Base-by-base conservation (phyloP, 306 rosid species). In the Herpetospermum pedunculosum region DNA sequence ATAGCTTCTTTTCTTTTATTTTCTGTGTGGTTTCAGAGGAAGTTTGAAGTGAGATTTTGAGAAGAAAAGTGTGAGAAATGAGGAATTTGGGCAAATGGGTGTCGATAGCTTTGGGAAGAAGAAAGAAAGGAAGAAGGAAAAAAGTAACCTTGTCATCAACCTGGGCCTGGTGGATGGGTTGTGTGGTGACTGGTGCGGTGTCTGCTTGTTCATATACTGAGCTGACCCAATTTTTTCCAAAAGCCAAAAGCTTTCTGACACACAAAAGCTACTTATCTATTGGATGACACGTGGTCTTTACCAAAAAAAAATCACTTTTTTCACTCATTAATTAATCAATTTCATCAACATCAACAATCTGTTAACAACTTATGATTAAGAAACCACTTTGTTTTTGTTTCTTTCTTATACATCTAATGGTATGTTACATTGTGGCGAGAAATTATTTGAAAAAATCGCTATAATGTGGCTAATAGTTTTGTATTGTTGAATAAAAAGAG, bases 1-100 rank as follows among this genome's bases (percentile, higher is more conserved):
- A 93, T 89, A 79, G 77, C 44, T 29, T 59, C 54, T 77, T 71
- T 23, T 4, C 9, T 6, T 21, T 6, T 21, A 14, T 53, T 6
- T 3, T 38, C 43, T 60, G 5, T 8, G 29, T 21, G 62, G n/a
- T 80, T 65, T 30, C 74, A 63, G 75, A 44, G 75, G 59, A 64
- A 79, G 14, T 52, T 6, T 55, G 34, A 70, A 37, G 25, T 71
- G 44, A 34, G 77, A 47, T 6, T 49, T 70, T 70, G 43, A 59
- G 70, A 72, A 37, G 16, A 77, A 16, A 58, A 83, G 34, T 30
- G 54, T 14, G 19, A 6, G 63, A 49, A 70, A 38, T 16, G n/a
- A 37, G 25, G 13, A 0, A 3, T 43, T 43, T 1, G 2, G 32
- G 62, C 32, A 74, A 80, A 54, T 77, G 77, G 74, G 80, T 38